Evolutionary conservation across 345 rosid genomes (phyloP), one percentile per base, ranked within the genome.

Genomic region (Gynandropsis gynandra): DNA sequence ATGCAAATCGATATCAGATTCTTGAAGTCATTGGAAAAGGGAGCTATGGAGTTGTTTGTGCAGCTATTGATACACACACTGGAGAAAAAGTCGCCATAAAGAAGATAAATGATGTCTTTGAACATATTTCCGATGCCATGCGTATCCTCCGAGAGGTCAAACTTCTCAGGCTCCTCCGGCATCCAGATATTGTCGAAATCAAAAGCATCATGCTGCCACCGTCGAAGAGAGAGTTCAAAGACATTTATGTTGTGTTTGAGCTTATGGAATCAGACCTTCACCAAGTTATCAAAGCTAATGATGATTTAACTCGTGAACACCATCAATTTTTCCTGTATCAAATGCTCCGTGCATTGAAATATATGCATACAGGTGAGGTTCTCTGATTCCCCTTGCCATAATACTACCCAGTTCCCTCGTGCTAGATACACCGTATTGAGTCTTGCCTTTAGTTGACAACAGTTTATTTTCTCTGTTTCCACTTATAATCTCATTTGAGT

Each of bases 181-280:
- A 92, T 46, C 97, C 98, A 8, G 98, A 92, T 73, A 83, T 88
- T 13, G 97, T 92, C 38, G 98, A 87, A 46, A 87, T 92, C 47
- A 92, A 87, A 69, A 77, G 93, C 64, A 81, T 92, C 42, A 92
- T 88, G 98, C 60, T 88, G 52, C 95, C 95, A 7, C 94, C 97
- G 21, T 87, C 99, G 0, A 88, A 85, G 57, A 74, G 97, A 64
- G 99, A 93, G 66, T 93, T 93, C 58, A 85, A 60, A 69, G 99
- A 93, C 60, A 87, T 90, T 21, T 87, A 65, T 73, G 93, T 90
- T 31, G 95, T 90, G 56, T 93, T 93, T 74, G 97, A 93, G 87
- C 94, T 93, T 34, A 88, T 93, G 97, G 97, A 92, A 68, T 93
- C 99, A n/a, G 99, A 93, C 63, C 89, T 92, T 56, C 99, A 92